Conservation (phyloP, 2,329 filamentous ascomycete species). For the Didymella arachidicola region DNA sequence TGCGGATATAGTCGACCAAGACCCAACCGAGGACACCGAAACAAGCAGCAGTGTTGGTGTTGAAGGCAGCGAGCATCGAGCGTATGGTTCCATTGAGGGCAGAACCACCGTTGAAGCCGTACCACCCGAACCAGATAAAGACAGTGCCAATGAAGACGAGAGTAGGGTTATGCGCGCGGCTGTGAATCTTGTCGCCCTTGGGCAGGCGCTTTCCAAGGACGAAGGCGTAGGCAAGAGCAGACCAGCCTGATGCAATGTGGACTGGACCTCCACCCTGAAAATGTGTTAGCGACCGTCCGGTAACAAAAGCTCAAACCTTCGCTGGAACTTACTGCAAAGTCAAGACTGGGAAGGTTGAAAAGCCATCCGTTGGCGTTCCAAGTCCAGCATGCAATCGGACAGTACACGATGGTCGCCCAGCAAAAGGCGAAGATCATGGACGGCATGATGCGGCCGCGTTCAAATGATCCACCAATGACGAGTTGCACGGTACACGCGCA, state of each 20-base stretch:
- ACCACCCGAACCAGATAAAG: slow-evolving; percentile 71
- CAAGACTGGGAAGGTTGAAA: slow-evolving; percentile 65
- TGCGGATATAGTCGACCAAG: slow-evolving; percentile 61
- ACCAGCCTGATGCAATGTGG: slow-evolving; percentile 68
- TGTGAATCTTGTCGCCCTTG: slow-evolving; percentile 57
- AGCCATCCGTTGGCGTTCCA: slow-evolving; percentile 73
- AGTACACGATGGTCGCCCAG: slow-evolving; percentile 72
- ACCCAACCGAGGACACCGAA: slow-evolving; percentile 64
- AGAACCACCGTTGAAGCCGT: slow-evolving; percentile 66
- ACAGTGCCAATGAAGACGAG: slow-evolving; percentile 70
- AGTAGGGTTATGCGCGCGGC: slow-evolving; percentile 68
- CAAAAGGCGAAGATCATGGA: slow-evolving; percentile 70
- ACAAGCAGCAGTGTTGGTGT: slow-evolving; percentile 65
- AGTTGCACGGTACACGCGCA: slow-evolving; percentile 69
- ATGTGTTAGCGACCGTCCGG: not conserved
- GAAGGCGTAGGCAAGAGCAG: slow-evolving; percentile 69
- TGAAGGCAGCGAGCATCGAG: slow-evolving; percentile 64
- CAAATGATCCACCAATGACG: slow-evolving; percentile 70
- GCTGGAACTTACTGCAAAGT: slow-evolving; percentile 59
- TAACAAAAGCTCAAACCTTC: not conserved
- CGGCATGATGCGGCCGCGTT: slow-evolving; percentile 68
- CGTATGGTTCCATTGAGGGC: slow-evolving; percentile 59
- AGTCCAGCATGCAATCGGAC: slow-evolving; percentile 69
- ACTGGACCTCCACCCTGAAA: slow-evolving; percentile 64
- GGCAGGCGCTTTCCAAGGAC: slow-evolving; percentile 67